Evolutionary conservation across 176 grass and related monocot species (phyloP).

Genomic region (Sorghum bicolor): Sorghum_bicolor_NCBIv3 NC_012872.2:65393501-65394000

Average conservation of each 20-base stretch:
- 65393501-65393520: neutral
- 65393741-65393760: neutral
- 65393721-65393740: constrained; percentile 8
- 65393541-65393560: neutral
- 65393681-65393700: neutral
- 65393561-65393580: too few relatives aligned
- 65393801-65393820: constrained; percentile 35
- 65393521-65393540: constrained; percentile 2
- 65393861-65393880: constrained; percentile 28
- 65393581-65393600: too few relatives aligned
- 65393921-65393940: neutral
- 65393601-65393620: too few relatives aligned
- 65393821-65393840: constrained; percentile 29
- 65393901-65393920: constrained; percentile 39
- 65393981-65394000: constrained; percentile 27
- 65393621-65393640: constrained; percentile 15
- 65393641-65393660: neutral
- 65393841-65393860: constrained; percentile 39
- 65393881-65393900: constrained; percentile 33
- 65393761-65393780: constrained; percentile 35
- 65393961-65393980: constrained; percentile 65
- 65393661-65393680: neutral
- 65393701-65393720: neutral
- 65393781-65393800: constrained; percentile 62
- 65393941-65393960: constrained; percentile 44